phyloP scores from a whole-genome alignment of 1,139 yeast species.

The Sugiyamaella novakii region DNA sequence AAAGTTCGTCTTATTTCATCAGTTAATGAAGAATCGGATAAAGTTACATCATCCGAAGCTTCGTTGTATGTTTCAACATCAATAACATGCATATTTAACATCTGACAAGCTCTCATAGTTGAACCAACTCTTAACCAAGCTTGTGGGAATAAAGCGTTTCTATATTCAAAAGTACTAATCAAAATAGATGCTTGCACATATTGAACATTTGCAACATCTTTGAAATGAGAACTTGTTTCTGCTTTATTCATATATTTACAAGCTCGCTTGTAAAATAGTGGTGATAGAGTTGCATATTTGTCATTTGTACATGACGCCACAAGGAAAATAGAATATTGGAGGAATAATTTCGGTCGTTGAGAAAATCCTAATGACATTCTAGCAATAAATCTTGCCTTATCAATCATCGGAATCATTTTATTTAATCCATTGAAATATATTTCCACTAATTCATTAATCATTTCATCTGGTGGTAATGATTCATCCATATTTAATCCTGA shows the following conservation, averaged over 20 bases:
- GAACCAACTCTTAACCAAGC: conserved; percentile 41
- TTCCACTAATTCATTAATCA: conserved; percentile 31
- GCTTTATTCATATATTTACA: conserved; percentile 31
- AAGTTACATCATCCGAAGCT: neutral
- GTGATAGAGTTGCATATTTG: conserved; percentile 25
- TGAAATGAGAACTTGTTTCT: conserved; percentile 28
- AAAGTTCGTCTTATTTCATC: conserved; percentile 39
- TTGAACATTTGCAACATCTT: conserved; percentile 27
- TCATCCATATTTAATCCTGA: conserved; percentile 32
- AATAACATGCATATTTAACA: conserved; percentile 32
- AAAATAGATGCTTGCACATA: conserved; percentile 36
- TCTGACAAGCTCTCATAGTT: conserved; percentile 33
- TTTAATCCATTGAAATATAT: conserved; percentile 30
- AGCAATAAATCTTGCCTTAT: conserved; percentile 29
- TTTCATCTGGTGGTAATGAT: conserved; percentile 34
- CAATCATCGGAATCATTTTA: conserved; percentile 30
- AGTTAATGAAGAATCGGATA: conserved; percentile 27
- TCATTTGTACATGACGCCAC: conserved; percentile 33
- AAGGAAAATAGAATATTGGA: conserved; percentile 38
- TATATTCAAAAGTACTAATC: conserved; percentile 34
- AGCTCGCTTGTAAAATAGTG: conserved; percentile 34
- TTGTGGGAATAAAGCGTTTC: conserved; percentile 35
- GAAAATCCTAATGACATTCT: conserved; percentile 21
- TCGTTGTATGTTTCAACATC: conserved; percentile 26
- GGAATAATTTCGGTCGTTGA: conserved; percentile 34